Conservation (phyloP, 352 stramenopile genomes). For the Phytophthora pini region DNA sequence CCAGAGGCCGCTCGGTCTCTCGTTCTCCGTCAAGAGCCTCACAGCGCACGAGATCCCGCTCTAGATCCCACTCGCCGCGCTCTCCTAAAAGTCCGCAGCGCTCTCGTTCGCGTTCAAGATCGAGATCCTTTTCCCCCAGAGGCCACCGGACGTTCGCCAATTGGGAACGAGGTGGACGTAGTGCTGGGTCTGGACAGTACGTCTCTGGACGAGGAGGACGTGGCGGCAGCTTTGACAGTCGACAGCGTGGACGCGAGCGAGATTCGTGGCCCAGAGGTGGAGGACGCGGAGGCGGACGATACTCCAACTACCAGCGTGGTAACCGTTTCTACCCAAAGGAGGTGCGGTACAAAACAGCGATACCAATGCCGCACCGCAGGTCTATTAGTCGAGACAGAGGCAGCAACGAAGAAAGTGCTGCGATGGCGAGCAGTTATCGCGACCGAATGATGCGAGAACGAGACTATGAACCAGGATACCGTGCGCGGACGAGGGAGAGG, state of each 20-base stretch:
- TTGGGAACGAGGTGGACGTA: slow-evolving; percentile 40
- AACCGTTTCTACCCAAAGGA: slow-evolving; percentile 57
- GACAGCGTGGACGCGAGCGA: slow-evolving; percentile 42
- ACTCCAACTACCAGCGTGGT: slow-evolving; percentile 27
- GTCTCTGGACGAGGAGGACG: slow-evolving; percentile 26
- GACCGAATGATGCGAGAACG: slow-evolving; percentile 45
- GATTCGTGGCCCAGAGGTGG: slow-evolving; percentile 41
- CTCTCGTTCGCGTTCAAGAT: slow-evolving; percentile 62
- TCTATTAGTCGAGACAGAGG: slow-evolving; percentile 56
- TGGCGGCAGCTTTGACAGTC: slow-evolving; percentile 37
- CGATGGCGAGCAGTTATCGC: slow-evolving; percentile 35
- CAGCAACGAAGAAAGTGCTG: slow-evolving; percentile 31
- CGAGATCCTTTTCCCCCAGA: slow-evolving; percentile 66
- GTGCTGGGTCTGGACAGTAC: slow-evolving; percentile 32
- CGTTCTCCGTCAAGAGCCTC: slow-evolving; percentile 53
- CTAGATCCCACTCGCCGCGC: slow-evolving; percentile 26
- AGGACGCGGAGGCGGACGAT: slow-evolving; percentile 31
- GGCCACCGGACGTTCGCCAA: slow-evolving; percentile 57
- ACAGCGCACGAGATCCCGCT: slow-evolving; percentile 33
- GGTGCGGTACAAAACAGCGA: slow-evolving; percentile 36
- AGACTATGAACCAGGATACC: slow-evolving; percentile 38
- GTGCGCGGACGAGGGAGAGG: slow-evolving; percentile 18
- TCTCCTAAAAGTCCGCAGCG: slow-evolving; percentile 34
- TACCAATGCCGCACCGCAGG: slow-evolving; percentile 29
- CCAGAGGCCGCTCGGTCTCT: slow-evolving; percentile 57